These are phyloP conservation scores for Gomphus bonarii DNA, from an alignment of 1,284 basidiomycete species.

Conservation along the genomic window DNA sequence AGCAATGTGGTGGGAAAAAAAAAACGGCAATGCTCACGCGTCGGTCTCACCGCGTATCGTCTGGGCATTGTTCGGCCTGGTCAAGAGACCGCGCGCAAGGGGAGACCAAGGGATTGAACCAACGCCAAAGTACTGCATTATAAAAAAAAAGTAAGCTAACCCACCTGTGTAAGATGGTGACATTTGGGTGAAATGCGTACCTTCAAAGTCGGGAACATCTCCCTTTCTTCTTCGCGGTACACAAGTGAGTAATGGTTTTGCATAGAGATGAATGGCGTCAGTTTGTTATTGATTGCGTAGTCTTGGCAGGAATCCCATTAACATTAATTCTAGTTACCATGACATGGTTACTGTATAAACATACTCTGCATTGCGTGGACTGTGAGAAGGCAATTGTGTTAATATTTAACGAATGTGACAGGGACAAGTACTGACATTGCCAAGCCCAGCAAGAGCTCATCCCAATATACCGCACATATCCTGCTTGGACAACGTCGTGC, in stretches of 20 bases:
- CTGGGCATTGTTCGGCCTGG: conserved; percentile 27
- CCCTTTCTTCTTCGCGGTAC: conserved; percentile 58
- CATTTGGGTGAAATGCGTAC: background rate
- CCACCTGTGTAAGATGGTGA: too few relatives aligned
- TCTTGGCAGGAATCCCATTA: conserved; percentile 13
- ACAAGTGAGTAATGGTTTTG: conserved; percentile 51
- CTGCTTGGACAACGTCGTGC: conserved; percentile 35
- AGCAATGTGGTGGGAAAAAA: background rate
- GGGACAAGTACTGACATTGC: conserved; percentile 22
- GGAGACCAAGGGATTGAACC: conserved; percentile 41
- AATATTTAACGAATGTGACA: too few relatives aligned
- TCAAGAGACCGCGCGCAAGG: conserved; percentile 36
- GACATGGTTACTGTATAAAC: too few relatives aligned
- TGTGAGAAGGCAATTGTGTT: conserved; percentile 6
- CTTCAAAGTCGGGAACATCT: conserved; percentile 22
- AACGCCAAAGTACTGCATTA: conserved; percentile 27
- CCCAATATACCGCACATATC: conserved; percentile 37
- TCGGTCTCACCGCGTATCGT: conserved; percentile 28
- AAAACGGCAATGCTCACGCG: conserved; percentile 16
- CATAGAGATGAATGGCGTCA: conserved; percentile 63
- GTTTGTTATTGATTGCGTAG: conserved; percentile 33
- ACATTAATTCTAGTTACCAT: background rate
- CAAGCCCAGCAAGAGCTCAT: conserved; percentile 32
- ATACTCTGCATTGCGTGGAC: conserved; percentile 30
- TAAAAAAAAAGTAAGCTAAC: too few relatives aligned